Base-by-base conservation (phyloP, 805 yeast genomes). In the Candida silvicultrix region DNA sequence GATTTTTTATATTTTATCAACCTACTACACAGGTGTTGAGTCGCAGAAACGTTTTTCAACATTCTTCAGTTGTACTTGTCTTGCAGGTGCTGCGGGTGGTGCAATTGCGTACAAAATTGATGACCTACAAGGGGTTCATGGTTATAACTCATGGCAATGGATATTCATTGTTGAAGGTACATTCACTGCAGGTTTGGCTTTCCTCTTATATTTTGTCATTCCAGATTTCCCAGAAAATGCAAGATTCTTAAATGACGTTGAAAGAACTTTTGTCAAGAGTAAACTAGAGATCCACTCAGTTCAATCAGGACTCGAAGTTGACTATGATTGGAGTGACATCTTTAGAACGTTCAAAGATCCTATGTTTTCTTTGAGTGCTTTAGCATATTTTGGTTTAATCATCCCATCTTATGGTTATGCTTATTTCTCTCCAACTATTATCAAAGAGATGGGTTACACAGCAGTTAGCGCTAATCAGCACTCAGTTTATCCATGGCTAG, bases 401-500 rank as follows among this genome's bases (percentile, higher is more conserved):
- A 57, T 68, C 44, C 69, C 71, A 22, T 57, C 71, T 20, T 67
- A 67, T 46, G 71, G 71, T 41, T 60, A 67, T 46, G 69, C 71
- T 1, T 83, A 78, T 73, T 68, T 67, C 46, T 56, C 69, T 22
- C 72, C 72, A 47, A 64, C 68, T 22, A 68, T 68, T 45, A 63
- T 68, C 43, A 56, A 59, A 18, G 63, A 65, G 41, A 59, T 67
- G 62, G 71, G 71, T 11, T 67, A 82, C 69, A 74, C 87, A 2
- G 81, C 87, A 2, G 83, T 80, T 56, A 70, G 76, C 46, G 92
- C 95, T 9, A 89, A 89, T 64, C 76, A 83, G 45, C 83, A 83
- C 66, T 84, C 95, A 0, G 86, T 89, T 43, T 89, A 88, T 53
- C 95, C 96, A 19, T 89, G 95, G 90, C 71, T 86, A 38, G 67